phyloP scores from a whole-genome alignment of 2,329 filamentous ascomycete species.

The Colletotrichum sp. region DNA sequence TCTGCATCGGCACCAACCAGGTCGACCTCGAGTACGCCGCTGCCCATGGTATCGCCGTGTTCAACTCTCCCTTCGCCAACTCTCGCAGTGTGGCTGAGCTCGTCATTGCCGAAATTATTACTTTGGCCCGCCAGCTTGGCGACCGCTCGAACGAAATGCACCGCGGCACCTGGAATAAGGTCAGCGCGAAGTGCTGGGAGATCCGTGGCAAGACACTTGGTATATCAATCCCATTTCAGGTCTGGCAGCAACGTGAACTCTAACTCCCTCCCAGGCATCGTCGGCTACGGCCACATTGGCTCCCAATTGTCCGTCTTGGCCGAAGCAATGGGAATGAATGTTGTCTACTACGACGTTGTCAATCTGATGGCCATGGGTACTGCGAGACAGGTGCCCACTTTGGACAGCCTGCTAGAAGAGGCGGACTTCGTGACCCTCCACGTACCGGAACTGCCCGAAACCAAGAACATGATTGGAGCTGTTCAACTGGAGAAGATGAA shows the following conservation, averaged over 20 bases:
- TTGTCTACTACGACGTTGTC: constrained; percentile 96
- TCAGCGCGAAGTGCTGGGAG: constrained; percentile 96
- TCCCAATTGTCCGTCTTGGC: constrained; percentile 94
- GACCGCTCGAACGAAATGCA: constrained; percentile 96
- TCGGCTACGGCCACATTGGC: constrained; percentile 97
- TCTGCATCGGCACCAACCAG: constrained; percentile 98
- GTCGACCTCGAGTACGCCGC: constrained; percentile 87
- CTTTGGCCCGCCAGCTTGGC: constrained; percentile 87
- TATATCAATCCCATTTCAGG: constrained; percentile 37
- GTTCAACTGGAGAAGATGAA: constrained; percentile 88
- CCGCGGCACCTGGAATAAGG: constrained; percentile 96
- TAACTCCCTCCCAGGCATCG: constrained; percentile 65
- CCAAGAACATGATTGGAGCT: constrained; percentile 87
- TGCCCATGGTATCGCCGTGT: constrained; percentile 88
- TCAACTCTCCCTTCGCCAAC: constrained; percentile 99
- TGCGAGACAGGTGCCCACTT: constrained; percentile 78
- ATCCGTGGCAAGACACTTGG: constrained; percentile 96
- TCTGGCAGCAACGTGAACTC: not conserved
- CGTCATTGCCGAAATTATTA: constrained; percentile 93
- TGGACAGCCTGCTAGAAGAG: constrained; percentile 77
- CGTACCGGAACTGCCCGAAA: constrained; percentile 92
- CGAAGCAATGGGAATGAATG: constrained; percentile 96
- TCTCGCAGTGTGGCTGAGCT: constrained; percentile 96
- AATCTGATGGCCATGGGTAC: constrained; percentile 95
- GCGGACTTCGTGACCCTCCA: constrained; percentile 95